Conservation (phyloP, 805 yeast genomes). For the Yamadazyma olivae region DNA sequence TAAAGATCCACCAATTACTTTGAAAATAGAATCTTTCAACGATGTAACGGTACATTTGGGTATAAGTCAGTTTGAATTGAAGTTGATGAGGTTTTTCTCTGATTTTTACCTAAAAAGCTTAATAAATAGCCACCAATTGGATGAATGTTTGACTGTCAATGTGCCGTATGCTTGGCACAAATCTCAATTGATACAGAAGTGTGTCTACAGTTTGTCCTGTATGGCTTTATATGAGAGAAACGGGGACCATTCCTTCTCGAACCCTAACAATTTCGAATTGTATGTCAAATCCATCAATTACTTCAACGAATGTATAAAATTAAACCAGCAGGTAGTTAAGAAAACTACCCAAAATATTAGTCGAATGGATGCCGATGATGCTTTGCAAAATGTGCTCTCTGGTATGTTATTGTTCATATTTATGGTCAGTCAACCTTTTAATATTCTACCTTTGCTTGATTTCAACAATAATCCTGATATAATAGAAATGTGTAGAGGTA, state of each 20-base stretch:
- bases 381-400: conserved; percentile 17
- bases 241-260: not conserved
- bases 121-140: conserved; percentile 3
- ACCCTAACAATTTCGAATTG: conserved; percentile 5
- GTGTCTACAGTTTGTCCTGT: conserved; percentile 5
- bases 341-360: not conserved
- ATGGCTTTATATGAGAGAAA: conserved; percentile 7
- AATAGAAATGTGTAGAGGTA: conserved; percentile 17
- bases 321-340: conserved; percentile 6
- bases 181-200: conserved; percentile 3
- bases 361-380: conserved; percentile 7
- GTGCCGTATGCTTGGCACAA: conserved; percentile 6
- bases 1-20: not conserved
- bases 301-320: conserved; percentile 17
- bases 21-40: conserved; percentile 1
- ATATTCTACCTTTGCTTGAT: conserved; percentile 22
- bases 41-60: conserved; percentile 2
- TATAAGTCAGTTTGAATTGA: conserved; percentile 7
- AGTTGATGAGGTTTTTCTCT: conserved; percentile 9
- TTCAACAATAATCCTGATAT: conserved; percentile 18
- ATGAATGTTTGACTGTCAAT: not conserved
- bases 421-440: conserved; percentile 25
- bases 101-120: conserved; percentile 5
- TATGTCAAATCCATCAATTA: conserved; percentile 19
- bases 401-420: conserved; percentile 22